These are phyloP conservation scores for Podochytrium sp. DNA, from an alignment of 192 early-diverging fungal genomes.

Conservation along the genomic window DNA sequence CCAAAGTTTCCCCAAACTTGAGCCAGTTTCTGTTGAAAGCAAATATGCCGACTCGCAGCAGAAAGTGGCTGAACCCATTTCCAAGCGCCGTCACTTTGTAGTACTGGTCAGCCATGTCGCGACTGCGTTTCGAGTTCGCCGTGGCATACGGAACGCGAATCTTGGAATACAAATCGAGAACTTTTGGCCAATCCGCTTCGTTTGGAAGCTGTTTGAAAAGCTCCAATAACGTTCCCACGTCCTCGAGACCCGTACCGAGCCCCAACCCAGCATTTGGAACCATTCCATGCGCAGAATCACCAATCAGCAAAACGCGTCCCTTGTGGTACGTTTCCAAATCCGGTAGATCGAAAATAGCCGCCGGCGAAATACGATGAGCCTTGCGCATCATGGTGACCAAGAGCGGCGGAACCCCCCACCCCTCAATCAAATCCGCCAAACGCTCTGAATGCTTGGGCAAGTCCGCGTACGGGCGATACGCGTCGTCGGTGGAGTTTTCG, in stretches of 20 bases:
- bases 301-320: slow-evolving; percentile 16
- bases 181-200: not conserved
- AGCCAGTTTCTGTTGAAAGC: not conserved
- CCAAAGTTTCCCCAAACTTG: not conserved
- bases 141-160: not conserved
- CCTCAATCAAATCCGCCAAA: slow-evolving; percentile 12
- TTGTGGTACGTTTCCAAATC: slow-evolving; percentile 6
- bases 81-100: not conserved
- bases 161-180: not conserved
- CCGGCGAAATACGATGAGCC: not conserved
- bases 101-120: slow-evolving; percentile 7
- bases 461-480: slow-evolving; percentile 4
- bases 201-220: not conserved
- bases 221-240: slow-evolving; percentile 29
- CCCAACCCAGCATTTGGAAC: slow-evolving; percentile 36
- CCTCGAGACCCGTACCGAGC: slow-evolving; percentile 28
- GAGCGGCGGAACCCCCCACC: not conserved
- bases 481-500: not conserved
- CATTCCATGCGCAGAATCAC: slow-evolving; percentile 39
- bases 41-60: not conserved
- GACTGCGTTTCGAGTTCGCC: not conserved
- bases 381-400: not conserved
- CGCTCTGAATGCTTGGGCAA: slow-evolving; percentile 7
- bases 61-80: not conserved
- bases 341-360: slow-evolving; percentile 11